phyloP scores from a whole-genome alignment of 208 protist species.

The Crithidia fasciculata region DNA sequence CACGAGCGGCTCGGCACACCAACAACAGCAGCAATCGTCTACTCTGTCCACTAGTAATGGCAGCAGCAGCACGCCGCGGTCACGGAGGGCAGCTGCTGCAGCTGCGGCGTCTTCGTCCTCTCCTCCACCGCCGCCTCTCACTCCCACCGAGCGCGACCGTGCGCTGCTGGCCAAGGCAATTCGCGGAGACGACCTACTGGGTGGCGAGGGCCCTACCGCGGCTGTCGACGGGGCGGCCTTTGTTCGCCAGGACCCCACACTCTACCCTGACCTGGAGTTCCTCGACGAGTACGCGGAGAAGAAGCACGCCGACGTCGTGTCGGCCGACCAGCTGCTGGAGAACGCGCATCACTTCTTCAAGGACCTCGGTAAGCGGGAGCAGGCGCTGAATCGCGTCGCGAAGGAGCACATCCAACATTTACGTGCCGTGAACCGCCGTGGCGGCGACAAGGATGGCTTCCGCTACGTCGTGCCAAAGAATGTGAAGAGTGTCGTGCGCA shows the following conservation, averaged over 20 bases:
- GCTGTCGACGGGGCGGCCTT: constrained; percentile 1
- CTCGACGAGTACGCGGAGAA: constrained; percentile 78
- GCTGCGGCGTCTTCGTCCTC: background rate
- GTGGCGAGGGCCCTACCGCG: background rate
- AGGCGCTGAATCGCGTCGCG: constrained; percentile 58
- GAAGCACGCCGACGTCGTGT: constrained; percentile 60
- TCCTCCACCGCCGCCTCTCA: constrained; percentile 9
- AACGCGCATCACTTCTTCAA: constrained; percentile 84
- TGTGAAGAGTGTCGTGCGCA: constrained; percentile 70
- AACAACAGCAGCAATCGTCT: background rate
- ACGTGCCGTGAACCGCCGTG: constrained; percentile 78
- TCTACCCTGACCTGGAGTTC: constrained; percentile 65
- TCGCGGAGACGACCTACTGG: constrained; percentile 40
- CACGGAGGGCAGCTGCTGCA: background rate
- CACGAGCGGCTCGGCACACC: too few species aligned
- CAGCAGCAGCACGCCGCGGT: background rate
- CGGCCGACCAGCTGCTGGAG: constrained; percentile 64
- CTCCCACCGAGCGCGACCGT: constrained; percentile 34
- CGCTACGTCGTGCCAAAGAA: constrained; percentile 84
- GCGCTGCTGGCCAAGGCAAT: constrained; percentile 63
- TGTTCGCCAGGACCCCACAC: constrained; percentile 35
- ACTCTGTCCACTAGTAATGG: background rate
- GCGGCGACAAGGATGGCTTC: constrained; percentile 91
- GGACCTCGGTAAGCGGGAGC: constrained; percentile 66
- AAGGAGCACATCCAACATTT: constrained; percentile 62